A percentile compares a stretch with the other conserved stretches of the same genome.
Evolutionary conservation across 2,329 filamentous ascomycete species (phyloP).

Genomic region (Ascochyta fabae): DNA sequence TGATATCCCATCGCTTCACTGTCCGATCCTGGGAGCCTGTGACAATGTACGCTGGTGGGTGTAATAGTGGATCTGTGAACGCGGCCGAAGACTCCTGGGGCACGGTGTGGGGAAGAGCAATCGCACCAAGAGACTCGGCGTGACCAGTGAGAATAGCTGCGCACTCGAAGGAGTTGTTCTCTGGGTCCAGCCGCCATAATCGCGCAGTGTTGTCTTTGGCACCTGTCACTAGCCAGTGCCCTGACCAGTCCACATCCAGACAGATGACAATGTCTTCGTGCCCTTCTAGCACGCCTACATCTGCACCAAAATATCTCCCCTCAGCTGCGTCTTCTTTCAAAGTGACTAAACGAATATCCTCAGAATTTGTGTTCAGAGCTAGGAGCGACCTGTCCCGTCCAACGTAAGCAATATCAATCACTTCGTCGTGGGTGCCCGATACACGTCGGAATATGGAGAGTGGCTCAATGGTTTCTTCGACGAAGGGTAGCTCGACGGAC

Average conservation of each 20-base stretch:
- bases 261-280: slow-evolving; percentile 97
- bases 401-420: slow-evolving; percentile 91
- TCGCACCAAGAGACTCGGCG: slow-evolving; percentile 89
- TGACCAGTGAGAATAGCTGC: slow-evolving; percentile 87
- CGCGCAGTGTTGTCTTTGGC: slow-evolving; percentile 96
- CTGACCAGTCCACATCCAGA: slow-evolving; percentile 94
- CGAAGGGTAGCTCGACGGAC: slow-evolving; percentile 50
- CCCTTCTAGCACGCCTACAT: slow-evolving; percentile 83
- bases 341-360: slow-evolving; percentile 88
- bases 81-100: slow-evolving; percentile 74
- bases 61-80: slow-evolving; percentile 73
- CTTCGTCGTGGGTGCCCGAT: slow-evolving; percentile 95
- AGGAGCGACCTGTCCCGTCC: slow-evolving; percentile 80
- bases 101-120: slow-evolving; percentile 75
- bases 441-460: slow-evolving; percentile 74
- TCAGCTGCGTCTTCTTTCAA: slow-evolving; percentile 53
- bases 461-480: slow-evolving; percentile 60
- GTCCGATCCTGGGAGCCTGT: slow-evolving; percentile 96
- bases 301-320: slow-evolving; percentile 82
- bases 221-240: slow-evolving; percentile 93
- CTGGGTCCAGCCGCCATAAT: slow-evolving; percentile 84
- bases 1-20: slow-evolving; percentile 89
- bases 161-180: slow-evolving; percentile 76
- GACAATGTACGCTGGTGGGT: slow-evolving; percentile 83
- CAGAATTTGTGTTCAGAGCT: slow-evolving; percentile 92